phyloP scores from a whole-genome alignment of 805 yeast genomes.

The Metschnikowia dekortorum region DNA sequence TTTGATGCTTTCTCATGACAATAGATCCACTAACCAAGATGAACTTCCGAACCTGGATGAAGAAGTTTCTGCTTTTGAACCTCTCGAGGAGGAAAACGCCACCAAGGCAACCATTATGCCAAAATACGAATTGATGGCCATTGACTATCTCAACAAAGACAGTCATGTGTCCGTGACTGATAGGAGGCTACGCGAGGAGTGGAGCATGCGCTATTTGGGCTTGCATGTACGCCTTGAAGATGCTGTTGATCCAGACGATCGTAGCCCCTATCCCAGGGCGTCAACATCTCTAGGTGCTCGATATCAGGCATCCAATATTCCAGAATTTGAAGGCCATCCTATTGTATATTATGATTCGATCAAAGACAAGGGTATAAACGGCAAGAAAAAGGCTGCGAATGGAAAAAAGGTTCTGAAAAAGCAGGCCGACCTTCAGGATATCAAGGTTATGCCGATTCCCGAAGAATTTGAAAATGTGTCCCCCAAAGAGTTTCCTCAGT shows the following conservation, averaged over 20 bases:
- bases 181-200: constrained; percentile 59
- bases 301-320: constrained; percentile 65
- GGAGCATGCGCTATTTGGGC: constrained; percentile 81
- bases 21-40: constrained; percentile 35
- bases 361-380: constrained; percentile 4
- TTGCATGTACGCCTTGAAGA: constrained; percentile 71
- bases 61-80: background rate
- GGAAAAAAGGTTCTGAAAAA: constrained; percentile 14
- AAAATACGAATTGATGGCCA: constrained; percentile 54
- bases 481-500: constrained; percentile 54
- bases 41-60: constrained; percentile 20
- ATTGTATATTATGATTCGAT: constrained; percentile 60
- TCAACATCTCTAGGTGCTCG: constrained; percentile 70
- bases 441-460: constrained; percentile 41
- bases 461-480: constrained; percentile 37
- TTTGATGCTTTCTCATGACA: constrained; percentile 40
- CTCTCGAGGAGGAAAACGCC: background rate
- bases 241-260: constrained; percentile 69
- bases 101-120: constrained; percentile 32
- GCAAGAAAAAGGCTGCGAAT: constrained; percentile 11
- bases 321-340: constrained; percentile 56
- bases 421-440: constrained; percentile 17
- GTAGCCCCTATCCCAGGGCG: constrained; percentile 73
- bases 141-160: constrained; percentile 48
- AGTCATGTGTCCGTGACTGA: constrained; percentile 34